These are phyloP conservation scores for Mycena alexandri DNA, from an alignment of 768 basidiomycete species.

Conservation along the genomic window DNA sequence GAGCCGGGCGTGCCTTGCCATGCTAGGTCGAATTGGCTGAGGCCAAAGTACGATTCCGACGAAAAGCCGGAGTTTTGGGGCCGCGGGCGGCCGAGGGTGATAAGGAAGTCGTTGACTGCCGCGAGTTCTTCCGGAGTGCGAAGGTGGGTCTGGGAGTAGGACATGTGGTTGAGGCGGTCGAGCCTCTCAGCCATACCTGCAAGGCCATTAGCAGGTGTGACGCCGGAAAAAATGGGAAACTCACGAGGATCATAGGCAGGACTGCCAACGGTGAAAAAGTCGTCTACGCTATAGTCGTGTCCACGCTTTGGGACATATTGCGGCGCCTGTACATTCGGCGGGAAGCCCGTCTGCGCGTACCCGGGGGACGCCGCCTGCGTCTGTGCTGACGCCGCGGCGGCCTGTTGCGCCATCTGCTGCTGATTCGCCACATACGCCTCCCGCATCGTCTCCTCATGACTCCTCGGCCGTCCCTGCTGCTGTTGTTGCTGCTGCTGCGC, in stretches of 20 bases:
- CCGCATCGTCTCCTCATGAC: conserved; percentile 50
- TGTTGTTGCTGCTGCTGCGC: conserved; percentile 28
- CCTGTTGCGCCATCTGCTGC: conserved; percentile 39
- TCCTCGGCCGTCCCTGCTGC: conserved; percentile 40
- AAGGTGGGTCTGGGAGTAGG: conserved; percentile 60
- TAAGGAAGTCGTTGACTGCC: conserved; percentile 85
- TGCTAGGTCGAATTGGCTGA: conserved; percentile 73
- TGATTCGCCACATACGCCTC: conserved; percentile 47
- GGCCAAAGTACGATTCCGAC: conserved; percentile 74
- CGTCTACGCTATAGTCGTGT: conserved; percentile 79
- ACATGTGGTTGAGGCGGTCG: conserved; percentile 78
- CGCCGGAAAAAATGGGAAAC: conserved; percentile 50
- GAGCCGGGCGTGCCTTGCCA: conserved; percentile 75
- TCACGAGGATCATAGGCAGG: conserved; percentile 90
- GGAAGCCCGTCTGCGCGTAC: conserved; percentile 19
- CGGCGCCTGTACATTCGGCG: conserved; percentile 2
- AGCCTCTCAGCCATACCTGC: conserved; percentile 92
- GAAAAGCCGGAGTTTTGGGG: conserved; percentile 45
- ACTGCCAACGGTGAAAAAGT: conserved; percentile 85
- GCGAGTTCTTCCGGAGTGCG: conserved; percentile 89
- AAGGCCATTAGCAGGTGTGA: neutral
- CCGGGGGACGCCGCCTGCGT: conserved; percentile 3
- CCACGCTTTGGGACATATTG: conserved; percentile 66
- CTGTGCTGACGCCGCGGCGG: conserved; percentile 39
- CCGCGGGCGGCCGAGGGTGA: conserved; percentile 79